Evolutionary conservation across 495 filamentous ascomycete species (phyloP).

Genomic region (Recurvomyces mirabilis): DNA sequence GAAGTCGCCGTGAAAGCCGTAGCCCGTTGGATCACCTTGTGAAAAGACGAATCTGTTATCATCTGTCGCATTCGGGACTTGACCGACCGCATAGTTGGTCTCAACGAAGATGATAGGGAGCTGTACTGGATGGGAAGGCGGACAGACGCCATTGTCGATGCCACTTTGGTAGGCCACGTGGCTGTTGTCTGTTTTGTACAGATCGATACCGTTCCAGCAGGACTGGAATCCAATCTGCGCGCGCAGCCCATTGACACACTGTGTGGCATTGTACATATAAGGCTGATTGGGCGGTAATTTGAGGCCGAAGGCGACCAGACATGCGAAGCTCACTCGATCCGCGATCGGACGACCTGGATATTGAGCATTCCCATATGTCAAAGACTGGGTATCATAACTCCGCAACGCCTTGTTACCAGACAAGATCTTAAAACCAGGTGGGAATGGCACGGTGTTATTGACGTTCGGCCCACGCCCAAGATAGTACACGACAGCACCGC

Average conservation of each 20-base stretch:
- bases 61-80: slow-evolving; percentile 9
- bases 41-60: slow-evolving; percentile 18
- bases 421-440: slow-evolving; percentile 36
- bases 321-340: slow-evolving; percentile 34
- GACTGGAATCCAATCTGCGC: slow-evolving; percentile 24
- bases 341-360: slow-evolving; percentile 26
- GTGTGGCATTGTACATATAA: slow-evolving; percentile 18
- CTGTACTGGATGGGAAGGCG: slow-evolving; percentile 14
- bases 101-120: slow-evolving; percentile 21
- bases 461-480: slow-evolving; percentile 33
- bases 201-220: slow-evolving; percentile 23
- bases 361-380: slow-evolving; percentile 21
- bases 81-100: slow-evolving; percentile 13
- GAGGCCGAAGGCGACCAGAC: slow-evolving; percentile 5
- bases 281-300: slow-evolving; percentile 9
- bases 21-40: slow-evolving; percentile 23
- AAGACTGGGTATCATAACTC: slow-evolving; percentile 26
- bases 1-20: slow-evolving; percentile 25
- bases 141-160: slow-evolving; percentile 27
- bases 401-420: slow-evolving; percentile 32
- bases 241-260: slow-evolving; percentile 22
- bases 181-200: slow-evolving; percentile 22
- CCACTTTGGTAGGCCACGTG: slow-evolving; percentile 24
- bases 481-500: slow-evolving; percentile 35
- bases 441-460: slow-evolving; percentile 31